Evolutionary conservation across 352 stramenopile genomes (phyloP), one percentile per base, ranked within the genome.

Genomic region (Peronosclerospora sorghi): DNA sequence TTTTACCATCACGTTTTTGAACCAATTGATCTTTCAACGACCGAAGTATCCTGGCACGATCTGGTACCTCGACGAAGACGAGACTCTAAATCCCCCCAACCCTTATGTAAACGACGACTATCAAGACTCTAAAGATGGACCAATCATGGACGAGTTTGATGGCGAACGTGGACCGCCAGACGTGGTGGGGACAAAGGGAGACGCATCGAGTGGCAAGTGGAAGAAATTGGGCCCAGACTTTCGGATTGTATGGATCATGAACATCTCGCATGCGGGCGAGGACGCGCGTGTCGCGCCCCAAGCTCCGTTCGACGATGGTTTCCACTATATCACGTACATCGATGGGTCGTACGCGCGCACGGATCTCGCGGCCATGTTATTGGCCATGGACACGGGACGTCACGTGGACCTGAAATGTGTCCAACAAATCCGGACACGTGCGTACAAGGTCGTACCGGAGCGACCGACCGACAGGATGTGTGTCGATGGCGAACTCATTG

Each of bases 231-330:
- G 41, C 14, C 56, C 67, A 32, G 45, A 59, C 19, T 88, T 86
- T 43, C 57, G 52, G 12, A 51, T 86, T 13, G 51, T 85, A 0
- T 88, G 76, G 76, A 47, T 62, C 21, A 81, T 80, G 54, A 85
- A 80, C 43, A 65, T 79, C 12, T 65, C 64, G 15, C 70, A 85
- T 50, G 65, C 68, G 2, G 54, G 69, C 14, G 65, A 54, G 2
- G 70, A 85, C 32, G 64, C 62, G 10, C 35, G 72, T 18, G 36
- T 84, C 8, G 73, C 65, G 2, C 74, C 73, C 0, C 43, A 43
- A 4, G 76, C 73, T 0, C 30, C 59, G 19, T 52, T 78, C 8
- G 62, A 85, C 41, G 74, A 84, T 28, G 75, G 73, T 17, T 86
- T 68, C 57, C 66, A 76, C 42, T 70, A 86, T 54, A 74, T 86